phyloP scores from a whole-genome alignment of 495 filamentous ascomycete genomes.

The Parachaetomium inaequale region DNA sequence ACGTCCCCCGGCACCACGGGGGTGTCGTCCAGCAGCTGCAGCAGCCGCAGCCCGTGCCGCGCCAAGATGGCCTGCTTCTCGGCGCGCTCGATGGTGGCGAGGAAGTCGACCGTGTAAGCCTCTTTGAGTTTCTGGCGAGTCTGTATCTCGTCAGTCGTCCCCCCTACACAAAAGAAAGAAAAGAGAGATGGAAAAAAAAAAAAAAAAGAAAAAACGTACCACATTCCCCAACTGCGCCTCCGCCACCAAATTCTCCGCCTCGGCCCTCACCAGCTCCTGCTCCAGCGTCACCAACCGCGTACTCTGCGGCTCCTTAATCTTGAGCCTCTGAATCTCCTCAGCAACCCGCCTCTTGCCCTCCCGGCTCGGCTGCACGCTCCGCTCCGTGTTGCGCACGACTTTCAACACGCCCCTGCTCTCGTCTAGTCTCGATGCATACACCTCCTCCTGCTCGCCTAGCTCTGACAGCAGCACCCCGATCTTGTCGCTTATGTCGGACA shows the following conservation, averaged over 20 bases:
- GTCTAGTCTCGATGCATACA: conserved; percentile 80
- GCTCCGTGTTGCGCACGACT: conserved; percentile 87
- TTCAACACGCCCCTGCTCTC: conserved; percentile 78
- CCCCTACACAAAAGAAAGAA: neutral
- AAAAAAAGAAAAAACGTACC: conserved; percentile 44
- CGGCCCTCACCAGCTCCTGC: conserved; percentile 91
- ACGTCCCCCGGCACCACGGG: conserved; percentile 84
- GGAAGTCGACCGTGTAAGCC: conserved; percentile 81
- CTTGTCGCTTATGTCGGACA: conserved; percentile 91
- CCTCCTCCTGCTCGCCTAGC: conserved; percentile 87
- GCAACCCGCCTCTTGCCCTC: conserved; percentile 78
- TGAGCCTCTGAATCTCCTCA: conserved; percentile 86
- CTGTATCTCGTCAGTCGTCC: conserved; percentile 38
- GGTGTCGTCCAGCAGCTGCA: conserved; percentile 86
- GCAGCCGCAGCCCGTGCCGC: conserved; percentile 75
- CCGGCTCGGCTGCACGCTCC: conserved; percentile 83
- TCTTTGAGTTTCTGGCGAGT: conserved; percentile 92
- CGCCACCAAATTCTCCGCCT: conserved; percentile 92
- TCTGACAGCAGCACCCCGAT: conserved; percentile 86
- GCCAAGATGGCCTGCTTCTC: conserved; percentile 96
- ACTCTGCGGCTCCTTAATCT: conserved; percentile 81
- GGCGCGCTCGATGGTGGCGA: conserved; percentile 85
- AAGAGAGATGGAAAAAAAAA: neutral
- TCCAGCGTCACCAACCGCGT: conserved; percentile 74
- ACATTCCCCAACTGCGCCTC: conserved; percentile 96